Evolutionary conservation across 176 grass and related monocot genomes (phyloP).

Genomic region (Olyra latifolia): DNA sequence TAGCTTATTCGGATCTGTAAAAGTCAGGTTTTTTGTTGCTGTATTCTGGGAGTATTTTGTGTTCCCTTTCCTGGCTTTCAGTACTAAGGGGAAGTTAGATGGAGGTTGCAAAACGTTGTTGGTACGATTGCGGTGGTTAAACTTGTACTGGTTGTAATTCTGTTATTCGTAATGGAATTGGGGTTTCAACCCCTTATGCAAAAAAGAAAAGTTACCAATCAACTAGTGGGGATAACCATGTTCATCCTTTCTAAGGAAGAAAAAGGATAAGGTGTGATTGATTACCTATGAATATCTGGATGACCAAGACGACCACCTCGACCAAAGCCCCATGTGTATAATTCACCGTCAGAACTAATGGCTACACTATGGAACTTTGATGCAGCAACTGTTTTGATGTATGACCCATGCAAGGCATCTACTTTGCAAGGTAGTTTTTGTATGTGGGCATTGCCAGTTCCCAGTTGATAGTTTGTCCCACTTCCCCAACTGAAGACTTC

Average conservation of each 20-base stretch:
- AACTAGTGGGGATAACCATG: neutral
- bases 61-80: no score
- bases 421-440: conserved; percentile 99
- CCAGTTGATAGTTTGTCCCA: conserved; percentile 97
- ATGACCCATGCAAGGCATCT: conserved; percentile 81
- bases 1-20: no score
- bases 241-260: neutral
- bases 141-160: no score
- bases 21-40: no score
- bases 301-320: conserved; percentile 96
- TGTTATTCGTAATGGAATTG: no score
- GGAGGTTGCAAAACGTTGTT: no score
- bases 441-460: conserved; percentile 95
- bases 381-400: conserved; percentile 72
- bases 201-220: neutral
- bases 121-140: no score
- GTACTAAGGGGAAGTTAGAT: no score
- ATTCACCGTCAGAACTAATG: conserved; percentile 79
- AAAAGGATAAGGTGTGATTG: neutral
- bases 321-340: conserved; percentile 98
- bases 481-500: conserved; percentile 99
- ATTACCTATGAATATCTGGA: conserved; percentile 89
- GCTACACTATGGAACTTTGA: conserved; percentile 98
- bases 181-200: no score
- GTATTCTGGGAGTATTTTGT: no score